Evolutionary conservation across 148 eudicot genomes (phyloP).

Genomic region (Selenicereus undatus): DNA sequence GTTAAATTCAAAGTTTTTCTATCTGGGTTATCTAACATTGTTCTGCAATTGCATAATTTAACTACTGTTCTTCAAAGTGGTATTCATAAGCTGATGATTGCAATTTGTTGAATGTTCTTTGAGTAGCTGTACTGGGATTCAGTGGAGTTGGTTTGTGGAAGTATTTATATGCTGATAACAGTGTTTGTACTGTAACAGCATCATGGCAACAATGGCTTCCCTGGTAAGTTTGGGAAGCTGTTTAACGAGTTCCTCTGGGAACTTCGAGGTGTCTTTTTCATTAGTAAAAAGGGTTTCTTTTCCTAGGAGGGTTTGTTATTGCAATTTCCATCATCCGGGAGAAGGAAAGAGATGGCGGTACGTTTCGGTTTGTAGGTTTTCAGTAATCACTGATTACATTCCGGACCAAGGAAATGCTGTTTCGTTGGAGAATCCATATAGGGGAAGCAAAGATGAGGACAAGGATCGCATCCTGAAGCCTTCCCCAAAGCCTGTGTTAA

Average conservation of each 20-base stretch:
- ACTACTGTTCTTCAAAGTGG: neutral
- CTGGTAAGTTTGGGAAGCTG: conserved; percentile 79
- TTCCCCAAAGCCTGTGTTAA: conserved; percentile 69
- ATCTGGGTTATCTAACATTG: neutral
- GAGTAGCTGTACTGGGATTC: conserved; percentile 17
- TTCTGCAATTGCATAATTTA: neutral
- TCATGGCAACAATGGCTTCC: conserved; percentile 91
- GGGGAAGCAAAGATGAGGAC: conserved; percentile 56
- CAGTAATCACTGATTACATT: conserved; percentile 63
- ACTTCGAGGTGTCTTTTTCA: conserved; percentile 57
- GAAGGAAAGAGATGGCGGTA: conserved; percentile 65
- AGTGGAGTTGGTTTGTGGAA: conserved; percentile 10
- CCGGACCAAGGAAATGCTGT: conserved; percentile 72
- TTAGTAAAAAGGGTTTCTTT: conserved; percentile 43
- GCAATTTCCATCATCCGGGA: conserved; percentile 47
- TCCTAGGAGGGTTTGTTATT: conserved; percentile 42
- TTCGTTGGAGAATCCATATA: conserved; percentile 61
- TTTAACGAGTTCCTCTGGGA: conserved; percentile 45
- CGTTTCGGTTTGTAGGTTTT: conserved; percentile 72
- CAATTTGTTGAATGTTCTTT: neutral
- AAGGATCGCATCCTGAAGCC: conserved; percentile 62
- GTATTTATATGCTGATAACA: conserved; percentile 24
- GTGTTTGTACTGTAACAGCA: conserved; percentile 15
- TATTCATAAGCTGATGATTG: neutral
- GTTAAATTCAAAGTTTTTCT: neutral